Percentiles rank a stretch among this genome's conserved stretches.
Evolutionary conservation across 2,329 filamentous ascomycete genomes (phyloP).

Genomic region (Cytospora schulzeri): DNA sequence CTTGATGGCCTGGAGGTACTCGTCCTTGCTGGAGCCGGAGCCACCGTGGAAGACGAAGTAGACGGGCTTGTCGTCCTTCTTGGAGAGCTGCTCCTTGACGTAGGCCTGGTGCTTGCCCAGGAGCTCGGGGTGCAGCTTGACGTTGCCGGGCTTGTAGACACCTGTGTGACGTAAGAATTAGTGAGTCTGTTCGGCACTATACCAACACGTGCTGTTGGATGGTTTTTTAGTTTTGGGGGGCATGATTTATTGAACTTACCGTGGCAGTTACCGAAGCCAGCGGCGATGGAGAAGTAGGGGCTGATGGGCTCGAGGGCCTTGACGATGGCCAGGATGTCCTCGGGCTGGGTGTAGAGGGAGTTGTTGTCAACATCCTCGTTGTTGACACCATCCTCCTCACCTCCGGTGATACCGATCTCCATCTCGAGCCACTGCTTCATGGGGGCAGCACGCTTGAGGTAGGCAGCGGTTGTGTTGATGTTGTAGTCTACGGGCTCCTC

Average conservation of each 20-base stretch:
- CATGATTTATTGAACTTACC: slow-evolving; percentile 1
- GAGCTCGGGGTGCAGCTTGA: slow-evolving; percentile 93
- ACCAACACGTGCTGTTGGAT: not conserved
- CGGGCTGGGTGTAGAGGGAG: slow-evolving; percentile 95
- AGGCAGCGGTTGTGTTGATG: slow-evolving; percentile 87
- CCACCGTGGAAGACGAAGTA: slow-evolving; percentile 99
- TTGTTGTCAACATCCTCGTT: slow-evolving; percentile 97
- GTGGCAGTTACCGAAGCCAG: slow-evolving; percentile 98
- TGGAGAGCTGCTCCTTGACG: slow-evolving; percentile 77
- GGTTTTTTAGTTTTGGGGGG: not conserved
- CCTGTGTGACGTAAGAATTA: slow-evolving; percentile 46
- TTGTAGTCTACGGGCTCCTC: slow-evolving; percentile 91
- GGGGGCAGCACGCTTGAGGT: slow-evolving; percentile 90
- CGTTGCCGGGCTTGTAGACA: slow-evolving; percentile 94
- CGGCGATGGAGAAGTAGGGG: slow-evolving; percentile 96
- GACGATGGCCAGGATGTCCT: slow-evolving; percentile 93
- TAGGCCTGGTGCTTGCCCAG: slow-evolving; percentile 95
- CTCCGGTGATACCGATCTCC: slow-evolving; percentile 92
- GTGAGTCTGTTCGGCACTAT: not conserved
- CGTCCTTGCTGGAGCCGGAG: slow-evolving; percentile 85
- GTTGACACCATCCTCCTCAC: slow-evolving; percentile 98
- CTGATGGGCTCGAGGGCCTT: slow-evolving; percentile 82
- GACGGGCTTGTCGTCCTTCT: slow-evolving; percentile 83
- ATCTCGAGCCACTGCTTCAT: slow-evolving; percentile 99
- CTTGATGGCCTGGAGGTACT: slow-evolving; percentile 85